These are phyloP conservation scores for Candida easanensis DNA, from an alignment of 805 yeast genomes.

Conservation along the genomic window DNA sequence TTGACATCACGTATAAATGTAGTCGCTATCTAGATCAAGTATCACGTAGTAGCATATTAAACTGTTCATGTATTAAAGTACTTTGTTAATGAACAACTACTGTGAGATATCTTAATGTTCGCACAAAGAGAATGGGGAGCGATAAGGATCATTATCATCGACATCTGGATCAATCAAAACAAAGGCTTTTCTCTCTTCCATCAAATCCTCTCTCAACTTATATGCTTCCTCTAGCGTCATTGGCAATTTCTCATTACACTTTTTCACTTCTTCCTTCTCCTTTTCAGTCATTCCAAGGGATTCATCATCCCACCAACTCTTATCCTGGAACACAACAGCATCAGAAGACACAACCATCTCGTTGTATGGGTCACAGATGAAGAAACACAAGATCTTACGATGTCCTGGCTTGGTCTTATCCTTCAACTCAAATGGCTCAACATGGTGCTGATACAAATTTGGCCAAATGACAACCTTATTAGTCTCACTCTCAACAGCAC, in stretches of 20 bases:
- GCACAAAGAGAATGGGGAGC: too few species aligned
- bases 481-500: slow-evolving; percentile 5
- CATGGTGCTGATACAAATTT: slow-evolving; percentile 10
- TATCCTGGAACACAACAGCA: background rate
- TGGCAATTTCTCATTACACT: slow-evolving; percentile 3
- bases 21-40: too few species aligned
- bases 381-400: slow-evolving; percentile 11
- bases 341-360: slow-evolving; percentile 2
- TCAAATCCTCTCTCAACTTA: slow-evolving; percentile 4
- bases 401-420: slow-evolving; percentile 8
- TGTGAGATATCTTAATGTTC: too few species aligned
- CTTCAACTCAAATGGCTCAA: slow-evolving; percentile 8
- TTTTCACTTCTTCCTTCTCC: slow-evolving; percentile 1
- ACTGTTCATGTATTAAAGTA: too few species aligned
- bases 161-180: too few species aligned
- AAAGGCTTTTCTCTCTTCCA: too few species aligned
- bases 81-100: too few species aligned
- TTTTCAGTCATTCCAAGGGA: background rate
- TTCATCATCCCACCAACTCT: slow-evolving; percentile 11
- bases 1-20: too few species aligned
- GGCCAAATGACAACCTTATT: slow-evolving; percentile 11
- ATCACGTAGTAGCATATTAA: too few species aligned
- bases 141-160: too few species aligned
- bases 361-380: slow-evolving; percentile 11
- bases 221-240: slow-evolving; percentile 3